These are phyloP conservation scores for Rhizomucor miehei DNA, from an alignment of 371 early-diverging fungal species.

Conservation along the genomic window DNA sequence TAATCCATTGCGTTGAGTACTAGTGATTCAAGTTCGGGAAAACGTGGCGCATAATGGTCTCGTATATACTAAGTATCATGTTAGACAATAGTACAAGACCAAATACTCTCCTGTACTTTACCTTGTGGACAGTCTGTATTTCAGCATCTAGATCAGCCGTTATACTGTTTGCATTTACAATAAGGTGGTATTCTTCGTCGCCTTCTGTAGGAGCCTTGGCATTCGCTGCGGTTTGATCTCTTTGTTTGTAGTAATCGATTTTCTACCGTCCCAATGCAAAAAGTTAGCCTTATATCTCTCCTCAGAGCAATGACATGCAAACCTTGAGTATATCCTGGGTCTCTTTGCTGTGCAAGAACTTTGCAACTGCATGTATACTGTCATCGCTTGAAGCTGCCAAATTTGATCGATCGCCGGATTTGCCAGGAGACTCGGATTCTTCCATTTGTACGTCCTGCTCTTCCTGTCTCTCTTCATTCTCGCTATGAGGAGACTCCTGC, in stretches of 20 bases:
- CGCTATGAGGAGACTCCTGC: constrained; percentile 2
- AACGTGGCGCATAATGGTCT: constrained; percentile 85
- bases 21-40: constrained; percentile 90
- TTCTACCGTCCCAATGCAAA: constrained; percentile 45
- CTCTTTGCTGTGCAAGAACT: constrained; percentile 37
- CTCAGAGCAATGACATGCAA: constrained; percentile 6
- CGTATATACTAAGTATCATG: constrained; percentile 66
- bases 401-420: constrained; percentile 25
- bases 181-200: constrained; percentile 87
- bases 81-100: not conserved
- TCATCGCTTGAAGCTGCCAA: constrained; percentile 13
- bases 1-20: constrained; percentile 88
- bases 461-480: constrained; percentile 18
- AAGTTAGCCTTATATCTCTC: not conserved
- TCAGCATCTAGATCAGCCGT: constrained; percentile 88
- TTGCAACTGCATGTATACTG: constrained; percentile 40
- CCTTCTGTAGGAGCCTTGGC: constrained; percentile 66
- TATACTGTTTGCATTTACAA: constrained; percentile 85
- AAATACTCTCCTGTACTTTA: constrained; percentile 16
- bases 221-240: constrained; percentile 30
- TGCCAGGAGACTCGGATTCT: constrained; percentile 36
- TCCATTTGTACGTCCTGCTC: constrained; percentile 29
- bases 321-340: constrained; percentile 44
- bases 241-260: constrained; percentile 51
- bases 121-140: constrained; percentile 83